Conservation (phyloP, 768 basidiomycete genomes). For the Lactifluus piperatus region DNA sequence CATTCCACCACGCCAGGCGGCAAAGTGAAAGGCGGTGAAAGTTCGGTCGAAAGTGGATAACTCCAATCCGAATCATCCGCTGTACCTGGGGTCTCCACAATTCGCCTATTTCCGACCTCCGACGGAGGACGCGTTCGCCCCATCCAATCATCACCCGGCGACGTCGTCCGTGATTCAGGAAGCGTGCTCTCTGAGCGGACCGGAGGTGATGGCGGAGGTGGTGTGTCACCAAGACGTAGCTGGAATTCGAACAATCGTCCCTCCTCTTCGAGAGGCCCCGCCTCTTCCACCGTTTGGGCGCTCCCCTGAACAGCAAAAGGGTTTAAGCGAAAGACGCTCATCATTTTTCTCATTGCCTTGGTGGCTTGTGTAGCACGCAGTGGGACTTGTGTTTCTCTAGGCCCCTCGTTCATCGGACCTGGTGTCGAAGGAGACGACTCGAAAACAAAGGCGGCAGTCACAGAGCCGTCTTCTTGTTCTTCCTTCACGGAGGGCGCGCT, state of each 20-base stretch:
- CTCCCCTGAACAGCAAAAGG: conserved; percentile 45
- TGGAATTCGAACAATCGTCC: conserved; percentile 21
- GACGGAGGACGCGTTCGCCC: conserved; percentile 12
- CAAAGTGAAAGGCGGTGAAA: conserved; percentile 15
- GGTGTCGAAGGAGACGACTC: conserved; percentile 18
- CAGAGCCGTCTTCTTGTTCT: conserved; percentile 14
- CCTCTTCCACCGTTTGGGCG: conserved; percentile 17
- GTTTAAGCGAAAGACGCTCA: conserved; percentile 70
- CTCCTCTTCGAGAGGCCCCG: conserved; percentile 19
- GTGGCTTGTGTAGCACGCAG: conserved; percentile 69
- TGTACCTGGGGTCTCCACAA: conserved; percentile 5
- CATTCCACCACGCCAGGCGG: conserved; percentile 17
- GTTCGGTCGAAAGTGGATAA: conserved; percentile 16
- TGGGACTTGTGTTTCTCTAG: conserved; percentile 37
- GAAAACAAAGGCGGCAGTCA: conserved; percentile 18
- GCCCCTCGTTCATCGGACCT: conserved; percentile 3
- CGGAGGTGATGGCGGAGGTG: conserved; percentile 14
- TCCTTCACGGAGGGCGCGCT: conserved; percentile 12
- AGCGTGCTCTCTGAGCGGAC: conserved; percentile 10
- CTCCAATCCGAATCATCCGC: conserved; percentile 11
- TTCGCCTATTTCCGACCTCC: conserved; percentile 16
- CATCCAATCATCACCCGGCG: conserved; percentile 13
- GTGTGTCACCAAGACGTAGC: conserved; percentile 12
- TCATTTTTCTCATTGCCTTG: conserved; percentile 63
- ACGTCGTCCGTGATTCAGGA: conserved; percentile 12